Base-by-base conservation (phyloP, 306 rosid genomes). In the Cucurbita moschata region DNA sequence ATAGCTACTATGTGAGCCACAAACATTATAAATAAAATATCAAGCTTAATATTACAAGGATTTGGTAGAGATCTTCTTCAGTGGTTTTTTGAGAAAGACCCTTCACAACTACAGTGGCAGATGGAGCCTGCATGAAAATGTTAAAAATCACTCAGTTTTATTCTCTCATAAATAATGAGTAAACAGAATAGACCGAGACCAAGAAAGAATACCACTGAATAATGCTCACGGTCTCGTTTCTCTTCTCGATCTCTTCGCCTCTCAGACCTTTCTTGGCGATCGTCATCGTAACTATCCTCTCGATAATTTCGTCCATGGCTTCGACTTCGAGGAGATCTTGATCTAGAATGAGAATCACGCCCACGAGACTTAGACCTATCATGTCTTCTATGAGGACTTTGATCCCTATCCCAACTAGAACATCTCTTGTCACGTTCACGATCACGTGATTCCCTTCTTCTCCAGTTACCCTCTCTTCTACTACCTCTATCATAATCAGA, bases 41-140 rank as follows among this genome's bases (percentile, higher is more conserved):
- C 71, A 75, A 71, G 60, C 13, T 53, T 73, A 66, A 75, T 77
- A 76, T 80, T 90, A 94, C 99, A 82, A 94, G 99, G 72, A 94
- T 91, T 83, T 89, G 94, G 82, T 91, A 94, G 73, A 94, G 87
- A 79, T 94, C 97, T 86, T 94, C 99, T 80, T 94, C 99, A 6
- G 87, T 90, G 0, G 97, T 89, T 80, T 91, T 94, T 76, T 89
- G 99, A 37, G 99, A 88, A 51, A 94, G 97, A 76, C 99, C 99
- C 83, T 91, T 94, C 78, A 91, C 99, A 79, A 94, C 99, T 78
- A 94, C 81, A 75, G 99, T 94, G 51, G 97, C 92, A 80, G 99
- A 94, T 75, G 97, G 99, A 16, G 97, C 96, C 99, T 94, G 60
- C 69, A 78, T 70, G 59, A 81, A 76, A 79, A 82, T 35, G 82